Evolutionary conservation across 352 stramenopile species (phyloP).

Genomic region (Phytophthora litchii): DNA sequence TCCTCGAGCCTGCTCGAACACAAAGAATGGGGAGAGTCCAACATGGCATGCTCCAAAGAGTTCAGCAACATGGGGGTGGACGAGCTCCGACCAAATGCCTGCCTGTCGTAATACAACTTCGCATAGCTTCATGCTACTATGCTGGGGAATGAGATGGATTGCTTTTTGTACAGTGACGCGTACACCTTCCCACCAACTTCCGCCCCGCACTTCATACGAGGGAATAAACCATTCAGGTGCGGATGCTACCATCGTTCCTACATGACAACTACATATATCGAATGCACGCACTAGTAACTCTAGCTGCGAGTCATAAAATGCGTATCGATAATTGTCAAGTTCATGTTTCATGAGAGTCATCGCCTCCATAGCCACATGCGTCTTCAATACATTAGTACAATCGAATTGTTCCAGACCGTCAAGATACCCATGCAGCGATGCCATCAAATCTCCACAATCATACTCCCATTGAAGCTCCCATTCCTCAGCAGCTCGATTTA

Average conservation of each 20-base stretch:
- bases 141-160: neutral
- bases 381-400: neutral
- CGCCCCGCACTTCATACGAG: slow-evolving; percentile 30
- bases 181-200: slow-evolving; percentile 41
- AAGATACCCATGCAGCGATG: slow-evolving; percentile 25
- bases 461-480: slow-evolving; percentile 37
- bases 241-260: slow-evolving; percentile 5
- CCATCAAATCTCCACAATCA: slow-evolving; percentile 27
- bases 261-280: slow-evolving; percentile 9
- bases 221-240: slow-evolving; percentile 36
- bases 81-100: slow-evolving; percentile 37
- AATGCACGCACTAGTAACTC: slow-evolving; percentile 17
- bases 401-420: slow-evolving; percentile 10
- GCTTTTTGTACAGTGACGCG: slow-evolving; percentile 20
- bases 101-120: slow-evolving; percentile 30
- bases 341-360: slow-evolving; percentile 36
- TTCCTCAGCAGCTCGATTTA: slow-evolving; percentile 1
- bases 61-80: slow-evolving; percentile 39
- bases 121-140: slow-evolving; percentile 2
- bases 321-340: slow-evolving; percentile 37
- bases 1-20: slow-evolving; percentile 25
- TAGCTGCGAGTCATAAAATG: slow-evolving; percentile 18
- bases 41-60: slow-evolving; percentile 38
- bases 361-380: slow-evolving; percentile 16
- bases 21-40: slow-evolving; percentile 24